Evolutionary conservation across 163 green algal genomes (phyloP).

Genomic region (Scenedesmus sp.): DNA sequence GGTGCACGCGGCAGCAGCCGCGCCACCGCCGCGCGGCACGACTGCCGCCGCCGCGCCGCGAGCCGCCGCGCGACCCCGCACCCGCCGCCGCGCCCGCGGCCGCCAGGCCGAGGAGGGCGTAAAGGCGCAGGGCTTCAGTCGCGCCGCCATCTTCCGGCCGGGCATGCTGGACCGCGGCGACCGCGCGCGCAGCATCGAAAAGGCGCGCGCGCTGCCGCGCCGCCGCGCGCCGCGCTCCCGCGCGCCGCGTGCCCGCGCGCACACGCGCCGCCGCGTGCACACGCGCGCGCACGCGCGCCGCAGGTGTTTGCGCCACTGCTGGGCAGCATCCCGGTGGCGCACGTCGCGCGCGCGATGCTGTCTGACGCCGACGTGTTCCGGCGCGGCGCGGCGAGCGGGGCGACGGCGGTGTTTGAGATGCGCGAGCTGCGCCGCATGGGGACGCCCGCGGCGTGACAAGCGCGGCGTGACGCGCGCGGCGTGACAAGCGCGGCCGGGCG

Average conservation of each 20-base stretch:
- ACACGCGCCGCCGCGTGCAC: too few relatives aligned
- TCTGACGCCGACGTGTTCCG: conserved; percentile 11
- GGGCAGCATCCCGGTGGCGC: background rate
- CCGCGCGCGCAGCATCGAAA: conserved; percentile 49
- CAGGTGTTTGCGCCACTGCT: background rate
- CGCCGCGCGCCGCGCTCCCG: too few relatives aligned
- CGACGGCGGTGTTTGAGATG: conserved; percentile 4
- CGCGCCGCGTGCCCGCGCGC: too few relatives aligned
- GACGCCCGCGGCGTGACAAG: too few relatives aligned
- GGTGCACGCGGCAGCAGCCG: background rate
- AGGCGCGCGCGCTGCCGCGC: conserved; percentile 17
- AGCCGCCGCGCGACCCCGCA: too few relatives aligned
- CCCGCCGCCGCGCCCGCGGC: conserved; percentile 1
- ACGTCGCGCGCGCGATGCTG: conserved; percentile 23
- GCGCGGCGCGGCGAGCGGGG: background rate
- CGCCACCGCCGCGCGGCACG: background rate
- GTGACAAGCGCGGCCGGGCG: too few relatives aligned
- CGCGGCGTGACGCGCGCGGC: too few relatives aligned
- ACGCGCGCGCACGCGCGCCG: too few relatives aligned
- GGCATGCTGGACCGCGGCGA: conserved; percentile 57
- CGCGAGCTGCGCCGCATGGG: too few relatives aligned
- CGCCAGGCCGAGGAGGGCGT: conserved; percentile 56
- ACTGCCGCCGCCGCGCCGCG: too few relatives aligned
- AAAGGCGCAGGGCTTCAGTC: conserved; percentile 53
- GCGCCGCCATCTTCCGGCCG: conserved; percentile 58